Conservation (phyloP, 352 stramenopile species). For the Pythium sukuiense region DNA sequence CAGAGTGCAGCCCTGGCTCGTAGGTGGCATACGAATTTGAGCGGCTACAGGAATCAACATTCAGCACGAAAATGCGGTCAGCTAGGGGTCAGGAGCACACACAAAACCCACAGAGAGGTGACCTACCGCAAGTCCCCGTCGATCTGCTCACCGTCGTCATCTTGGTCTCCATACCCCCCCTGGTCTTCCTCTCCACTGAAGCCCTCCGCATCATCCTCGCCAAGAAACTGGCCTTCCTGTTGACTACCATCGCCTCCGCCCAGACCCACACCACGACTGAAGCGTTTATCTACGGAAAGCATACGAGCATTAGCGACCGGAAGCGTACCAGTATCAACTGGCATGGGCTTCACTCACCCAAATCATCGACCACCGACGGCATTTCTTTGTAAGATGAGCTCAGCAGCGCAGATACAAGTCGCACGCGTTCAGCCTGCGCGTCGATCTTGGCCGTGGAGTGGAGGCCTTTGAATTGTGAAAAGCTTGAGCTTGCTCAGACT, state of each 20-base stretch:
- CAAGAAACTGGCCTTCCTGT: constrained; percentile 24
- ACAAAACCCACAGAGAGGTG: background rate
- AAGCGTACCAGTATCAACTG: too few relatives aligned
- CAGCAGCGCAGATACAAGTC: too few relatives aligned
- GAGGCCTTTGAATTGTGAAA: background rate
- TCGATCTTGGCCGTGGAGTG: background rate
- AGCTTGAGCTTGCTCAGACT: background rate
- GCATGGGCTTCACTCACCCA: background rate
- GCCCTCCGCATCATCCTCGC: constrained; percentile 18
- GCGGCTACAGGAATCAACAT: constrained; percentile 20
- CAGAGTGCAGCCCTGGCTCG: constrained; percentile 39
- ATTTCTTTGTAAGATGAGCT: background rate
- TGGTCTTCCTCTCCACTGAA: constrained; percentile 12
- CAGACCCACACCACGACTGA: constrained; percentile 38
- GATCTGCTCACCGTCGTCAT: constrained; percentile 6
- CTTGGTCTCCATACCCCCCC: constrained; percentile 11
- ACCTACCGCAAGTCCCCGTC: constrained; percentile 6
- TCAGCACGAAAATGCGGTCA: too few relatives aligned
- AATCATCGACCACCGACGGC: constrained; percentile 1
- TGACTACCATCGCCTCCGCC: constrained; percentile 30
- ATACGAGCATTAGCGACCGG: background rate
- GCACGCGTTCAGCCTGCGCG: too few relatives aligned
- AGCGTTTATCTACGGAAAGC: constrained; percentile 38
- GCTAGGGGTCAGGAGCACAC: too few relatives aligned
- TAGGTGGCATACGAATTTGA: constrained; percentile 31